Base-by-base conservation (phyloP, 352 stramenopile species). In the Pythium dissotocum region DNA sequence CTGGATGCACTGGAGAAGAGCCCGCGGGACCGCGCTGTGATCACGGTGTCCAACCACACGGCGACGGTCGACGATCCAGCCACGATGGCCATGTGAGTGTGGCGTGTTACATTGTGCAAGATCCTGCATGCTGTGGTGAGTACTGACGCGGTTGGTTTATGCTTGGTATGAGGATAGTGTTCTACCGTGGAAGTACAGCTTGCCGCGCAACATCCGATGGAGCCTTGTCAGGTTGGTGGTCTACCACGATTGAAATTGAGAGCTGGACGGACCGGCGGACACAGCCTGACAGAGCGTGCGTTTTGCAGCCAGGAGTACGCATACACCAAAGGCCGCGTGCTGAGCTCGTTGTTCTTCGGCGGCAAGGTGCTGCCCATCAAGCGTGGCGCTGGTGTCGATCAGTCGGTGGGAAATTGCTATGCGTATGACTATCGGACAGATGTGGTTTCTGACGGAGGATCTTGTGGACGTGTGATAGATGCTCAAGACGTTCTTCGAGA, bases 341-440 rank as follows among this genome's bases (percentile, higher is more conserved):
- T 90, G 10, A 80, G 84, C 1, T 57, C 80, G 12, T 58, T 93
- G 26, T 93, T 93, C 53, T 93, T 82, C 58, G 74, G 71, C 28
- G 77, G 82, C 33, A 93, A 93, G 75, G 88, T 85, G n/a, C 63
- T 95, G 12, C 87, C 87, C 0, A 73, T 93, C 26, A 88, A 91
- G 53, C 85, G 85, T 5, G 85, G 85, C n/a, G 87, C 71, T 30
- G 83, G 87, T 14, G 65, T 93, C 59, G 82, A 95, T 59, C 87
- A 95, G 52, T 62, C 76, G 61, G 82, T 93, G 55, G 24, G 77
- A 1, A 51, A 9, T 21, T 14, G 5, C 16, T 14, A 7, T 14
- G 36, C 18, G 32, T 60, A 21, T 10, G 5, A 35, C 12, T 56
- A 5, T 9, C 21, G 9, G 18, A 21, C 40, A 13, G 0, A 21